phyloP scores from a whole-genome alignment of 2,329 filamentous ascomycete species.

The Colletotrichum musae region DNA sequence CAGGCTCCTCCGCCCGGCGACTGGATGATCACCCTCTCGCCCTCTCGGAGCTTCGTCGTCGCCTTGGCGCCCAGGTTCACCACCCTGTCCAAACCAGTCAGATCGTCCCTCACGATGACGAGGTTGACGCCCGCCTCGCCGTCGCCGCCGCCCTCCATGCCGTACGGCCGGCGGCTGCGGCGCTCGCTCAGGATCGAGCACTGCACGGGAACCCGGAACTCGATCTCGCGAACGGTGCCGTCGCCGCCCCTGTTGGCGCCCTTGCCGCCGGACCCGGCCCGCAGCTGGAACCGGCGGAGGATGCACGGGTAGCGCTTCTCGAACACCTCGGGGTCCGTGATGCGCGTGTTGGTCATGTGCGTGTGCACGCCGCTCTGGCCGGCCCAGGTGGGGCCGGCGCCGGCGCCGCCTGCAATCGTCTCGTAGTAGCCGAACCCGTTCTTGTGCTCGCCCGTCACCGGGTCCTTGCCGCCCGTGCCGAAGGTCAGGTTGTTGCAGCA shows the following conservation, averaged over 20 bases:
- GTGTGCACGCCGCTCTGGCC: slow-evolving; percentile 84
- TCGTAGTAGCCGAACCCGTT: slow-evolving; percentile 88
- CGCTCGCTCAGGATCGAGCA: slow-evolving; percentile 85
- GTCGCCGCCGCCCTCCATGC: slow-evolving; percentile 79
- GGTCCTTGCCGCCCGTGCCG: slow-evolving; percentile 80
- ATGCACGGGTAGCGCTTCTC: slow-evolving; percentile 83
- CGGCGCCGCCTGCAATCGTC: slow-evolving; percentile 84
- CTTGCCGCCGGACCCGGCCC: slow-evolving; percentile 73
- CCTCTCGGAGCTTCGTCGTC: slow-evolving; percentile 38
- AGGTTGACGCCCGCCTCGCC: slow-evolving; percentile 78
- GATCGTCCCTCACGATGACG: slow-evolving; percentile 65
- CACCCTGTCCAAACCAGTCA: slow-evolving; percentile 50
- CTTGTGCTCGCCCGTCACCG: slow-evolving; percentile 64
- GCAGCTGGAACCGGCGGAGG: slow-evolving; percentile 77
- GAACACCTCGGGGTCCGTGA: slow-evolving; percentile 85
- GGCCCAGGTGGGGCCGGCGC: slow-evolving; percentile 80
- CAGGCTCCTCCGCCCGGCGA: slow-evolving; percentile 40
- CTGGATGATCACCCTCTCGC: slow-evolving; percentile 40
- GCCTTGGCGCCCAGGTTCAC: slow-evolving; percentile 43
- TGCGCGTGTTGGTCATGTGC: slow-evolving; percentile 90
- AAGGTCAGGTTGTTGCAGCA: slow-evolving; percentile 91
- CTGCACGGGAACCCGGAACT: slow-evolving; percentile 83
- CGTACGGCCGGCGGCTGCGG: slow-evolving; percentile 82
- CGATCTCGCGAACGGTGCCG: slow-evolving; percentile 84
- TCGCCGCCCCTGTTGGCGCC: slow-evolving; percentile 81